Base-by-base conservation (phyloP, 305 asterid species). In the Fraxinus floribunda region DNA sequence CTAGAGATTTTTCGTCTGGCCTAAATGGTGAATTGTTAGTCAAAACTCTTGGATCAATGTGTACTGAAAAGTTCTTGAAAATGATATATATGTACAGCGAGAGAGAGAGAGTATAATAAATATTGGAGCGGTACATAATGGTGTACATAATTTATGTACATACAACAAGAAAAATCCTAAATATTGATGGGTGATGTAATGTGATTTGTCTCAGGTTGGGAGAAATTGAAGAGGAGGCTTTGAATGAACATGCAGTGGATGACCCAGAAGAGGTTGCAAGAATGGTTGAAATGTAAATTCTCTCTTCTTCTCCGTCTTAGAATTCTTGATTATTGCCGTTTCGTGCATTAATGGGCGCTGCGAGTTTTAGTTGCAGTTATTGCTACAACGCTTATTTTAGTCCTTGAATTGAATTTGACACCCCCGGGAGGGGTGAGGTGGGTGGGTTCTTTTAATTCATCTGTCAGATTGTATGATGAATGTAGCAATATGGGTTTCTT, bases 251-350 rank as follows among this genome's bases (percentile, higher is more conserved):
- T 83, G 88, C 93, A 13, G 89, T 87, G 78, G 89, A 85, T 64
- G 82, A 88, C 75, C 91, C 93, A 44, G 91, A 90, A 80, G 87
- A 85, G 62, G 80, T 88, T 81, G 91, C 87, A 18, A 88, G 94
- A 84, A 87, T 91, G 97, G 98, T 95, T 77, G 94, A 87, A 77
- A 91, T 88, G 99, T 95, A 85, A 57, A 41, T 39, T 57, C 8
- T 66, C n/a, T 24, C 1, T 29, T 4, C 24, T 46, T 80, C 18
- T 49, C 60, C 80, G 76, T 83, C 38, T 34, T 18, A 52, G 80
- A 80, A 36, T 71, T 79, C 77, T 46, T 75, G 75, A 73, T 30
- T 80, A 34, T n/a, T n/a, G 74, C 75, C 32, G 60, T 78, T 30
- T 62, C 76, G 41, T 70, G 88, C 87, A 84, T 86, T 86, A 81